Base-by-base conservation (phyloP, 1,284 basidiomycete genomes). In the Papiliotrema nemorosa region DNA sequence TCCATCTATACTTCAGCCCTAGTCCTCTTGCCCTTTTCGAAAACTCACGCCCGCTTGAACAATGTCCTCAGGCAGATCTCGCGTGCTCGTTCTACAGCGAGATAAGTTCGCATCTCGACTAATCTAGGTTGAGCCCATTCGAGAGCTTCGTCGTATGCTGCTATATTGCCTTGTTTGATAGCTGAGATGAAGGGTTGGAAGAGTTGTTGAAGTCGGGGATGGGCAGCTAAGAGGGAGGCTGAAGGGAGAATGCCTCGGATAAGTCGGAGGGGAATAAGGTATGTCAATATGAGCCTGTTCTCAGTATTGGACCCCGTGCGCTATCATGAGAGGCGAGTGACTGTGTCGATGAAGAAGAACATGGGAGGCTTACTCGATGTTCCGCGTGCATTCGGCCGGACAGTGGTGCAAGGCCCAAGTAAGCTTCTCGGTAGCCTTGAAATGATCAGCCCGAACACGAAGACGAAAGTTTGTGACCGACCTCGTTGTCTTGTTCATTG, bases 401-500 rank as follows among this genome's bases (percentile, higher is more conserved):
- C 91, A 96, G 54, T 86, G 80, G 59, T 87, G 82, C 65, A 91
- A 88, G 10, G 90, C 87, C 59, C 84, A 82, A 0, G 82, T 84
- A 35, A 97, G 79, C 64, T 93, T 86, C 64, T 84, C 79, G 68
- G 90, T 87, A 25, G 92, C 85, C 83, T 89, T 35, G 25, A 33
- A 20, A 44, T 54, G 25, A 37, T 20, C 46, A 29, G 45, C 27
- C n/a, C 35, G 35, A n/a, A 37, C 35, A n/a, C 14, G 29, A 18
- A 37, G 10, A 14, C 10, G 18, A 37, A 37, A 7, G n/a, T 7
- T 12, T 37, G n/a, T 16, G 38, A 59, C 73, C 22, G 47, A 85
- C 86, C 76, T 89, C 89, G 38, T 78, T 78, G 66, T 91, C 94
- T 47, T 94, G 88, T 69, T 97, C 94, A 60, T 88, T 90, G 51